Base-by-base conservation (phyloP, 139 green algal genomes). In the Volvox africanus region DNA sequence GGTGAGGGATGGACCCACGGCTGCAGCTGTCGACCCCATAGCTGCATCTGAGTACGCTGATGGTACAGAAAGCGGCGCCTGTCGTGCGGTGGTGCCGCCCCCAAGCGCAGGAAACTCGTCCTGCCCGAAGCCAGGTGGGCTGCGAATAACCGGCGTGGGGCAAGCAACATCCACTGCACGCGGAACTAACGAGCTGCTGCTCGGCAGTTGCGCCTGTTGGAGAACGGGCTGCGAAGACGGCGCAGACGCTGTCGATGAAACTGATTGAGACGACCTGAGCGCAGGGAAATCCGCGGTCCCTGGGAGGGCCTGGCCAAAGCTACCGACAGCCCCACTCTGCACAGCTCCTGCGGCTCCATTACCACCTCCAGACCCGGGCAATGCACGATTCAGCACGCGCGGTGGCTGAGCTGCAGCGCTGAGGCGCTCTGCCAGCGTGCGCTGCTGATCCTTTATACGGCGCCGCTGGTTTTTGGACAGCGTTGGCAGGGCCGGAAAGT, bases 401-500 rank as follows among this genome's bases (percentile, higher is more conserved):
- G 91, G 79, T 13, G 92, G 92, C 32, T 85, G 68, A 20, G 79
- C 89, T 0, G 91, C 88, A 2, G 93, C 91, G 6, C 79, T 62
- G 21, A 96, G 76, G 55, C 93, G 89, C 13, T 91, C 88, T 26
- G 89, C 94, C 5, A 96, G 91, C 1, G 94, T 86, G 0, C 61
- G 62, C 61, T 91, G 80, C 33, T 91, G 88, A 44, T 89, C 87
- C 73, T 85, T 76, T 0, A 92, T 37, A 62, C 84, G 80, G 80
- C 89, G 86, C 16, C 91, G 91, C 28, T 82, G 77, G 62, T 86
- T 82, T 73, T 94, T 93, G 61, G 65, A 79, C 89, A 93, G 75
- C 24, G 50, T 90, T 32, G 96, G 96, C 44, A 97, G 88, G 0
- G 95, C 94, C 3, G 97, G 97, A 77, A 98, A 98, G 88, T 98